Evolutionary conservation across 257 asterid genomes (phyloP).

Genomic region (Haberlea rhodopensis): DNA sequence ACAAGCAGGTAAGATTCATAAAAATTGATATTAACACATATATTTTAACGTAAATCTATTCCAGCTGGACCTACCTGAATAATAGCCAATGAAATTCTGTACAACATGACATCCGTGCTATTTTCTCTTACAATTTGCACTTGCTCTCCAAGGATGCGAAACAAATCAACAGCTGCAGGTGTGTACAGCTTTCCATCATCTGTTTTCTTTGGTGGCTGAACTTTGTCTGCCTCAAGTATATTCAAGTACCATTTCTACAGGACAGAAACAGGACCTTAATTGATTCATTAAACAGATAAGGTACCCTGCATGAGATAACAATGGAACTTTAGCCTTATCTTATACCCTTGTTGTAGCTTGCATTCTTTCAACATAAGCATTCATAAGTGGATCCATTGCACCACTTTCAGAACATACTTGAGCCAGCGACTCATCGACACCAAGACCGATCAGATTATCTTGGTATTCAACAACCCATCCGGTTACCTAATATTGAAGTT

Average conservation of each 20-base stretch:
- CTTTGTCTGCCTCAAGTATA: slow-evolving; percentile 96
- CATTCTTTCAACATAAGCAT: slow-evolving; percentile 99
- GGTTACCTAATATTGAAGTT: slow-evolving; percentile 65
- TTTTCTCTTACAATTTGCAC: slow-evolving; percentile 93
- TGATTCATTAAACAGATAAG: slow-evolving; percentile 28
- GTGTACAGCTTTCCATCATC: slow-evolving; percentile 97
- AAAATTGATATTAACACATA: no score
- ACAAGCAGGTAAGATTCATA: slow-evolving; percentile 11
- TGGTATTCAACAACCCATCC: slow-evolving; percentile 99
- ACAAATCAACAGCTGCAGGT: slow-evolving; percentile 98
- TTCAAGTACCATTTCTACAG: slow-evolving; percentile 95
- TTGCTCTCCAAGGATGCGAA: slow-evolving; percentile 97
- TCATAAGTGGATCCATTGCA: slow-evolving; percentile 99
- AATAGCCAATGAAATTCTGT: slow-evolving; percentile 90
- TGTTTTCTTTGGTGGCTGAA: slow-evolving; percentile 95
- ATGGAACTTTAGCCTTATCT: slow-evolving; percentile 18
- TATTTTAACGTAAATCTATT: slow-evolving; percentile 10
- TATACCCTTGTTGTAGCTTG: slow-evolving; percentile 95
- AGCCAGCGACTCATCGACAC: slow-evolving; percentile 95
- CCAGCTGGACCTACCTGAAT: slow-evolving; percentile 66
- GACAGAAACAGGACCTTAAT: slow-evolving; percentile 21
- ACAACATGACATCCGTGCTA: slow-evolving; percentile 96
- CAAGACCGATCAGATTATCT: slow-evolving; percentile 86
- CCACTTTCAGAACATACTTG: slow-evolving; percentile 99
- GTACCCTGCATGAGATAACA: slow-evolving; percentile 16